Evolutionary conservation across 768 basidiomycete genomes (phyloP), one percentile per base, ranked within the genome.

Genomic region (Pulveroboletus sp.): DNA sequence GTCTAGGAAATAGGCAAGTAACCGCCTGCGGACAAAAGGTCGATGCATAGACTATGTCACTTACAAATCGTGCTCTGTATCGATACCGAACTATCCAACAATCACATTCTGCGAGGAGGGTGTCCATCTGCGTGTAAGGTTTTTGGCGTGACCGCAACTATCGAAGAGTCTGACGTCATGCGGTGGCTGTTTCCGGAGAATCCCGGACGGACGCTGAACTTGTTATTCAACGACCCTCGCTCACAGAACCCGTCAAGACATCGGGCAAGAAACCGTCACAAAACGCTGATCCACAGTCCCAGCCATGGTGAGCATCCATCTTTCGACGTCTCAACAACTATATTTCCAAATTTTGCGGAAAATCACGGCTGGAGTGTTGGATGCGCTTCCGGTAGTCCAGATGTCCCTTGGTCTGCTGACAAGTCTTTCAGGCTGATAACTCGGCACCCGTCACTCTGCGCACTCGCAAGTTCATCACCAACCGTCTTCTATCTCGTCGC

Each of bases 401-500:
- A 64, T 70, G 68, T 43, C 55, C 21, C 29, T 33, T 4, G 35
- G 32, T 44, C 37, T 40, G 53, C 55, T 53, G 49, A 65, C 55
- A 47, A 11, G 40, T 52, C 57, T 48, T 57, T 43, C 52, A 90
- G 88, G 80, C 87, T 75, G 89, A 89, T 69, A 76, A 70, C 69
- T 77, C 82, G 70, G 81, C 90, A 70, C 85, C 94, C 51, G 80
- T 99, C 60, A 99, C 97, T 59, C 80, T 99, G 69, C 91, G 97
- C 64, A 97, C 97, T 47, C 90, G 94, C 72, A 97, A 99, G 80
- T 98, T 98, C 79, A 90, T 97, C 73, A 97, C 94, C 68, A 99
- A 99, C 82, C 92, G 94, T 52, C 88, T 99, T 57, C 78, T 99
- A 43, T 84, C 90, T 60, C 90, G 97, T 62, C 90, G 91, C 65